Conservation (phyloP, 2,329 filamentous ascomycete species). For the Samsoniella hepiali region DNA sequence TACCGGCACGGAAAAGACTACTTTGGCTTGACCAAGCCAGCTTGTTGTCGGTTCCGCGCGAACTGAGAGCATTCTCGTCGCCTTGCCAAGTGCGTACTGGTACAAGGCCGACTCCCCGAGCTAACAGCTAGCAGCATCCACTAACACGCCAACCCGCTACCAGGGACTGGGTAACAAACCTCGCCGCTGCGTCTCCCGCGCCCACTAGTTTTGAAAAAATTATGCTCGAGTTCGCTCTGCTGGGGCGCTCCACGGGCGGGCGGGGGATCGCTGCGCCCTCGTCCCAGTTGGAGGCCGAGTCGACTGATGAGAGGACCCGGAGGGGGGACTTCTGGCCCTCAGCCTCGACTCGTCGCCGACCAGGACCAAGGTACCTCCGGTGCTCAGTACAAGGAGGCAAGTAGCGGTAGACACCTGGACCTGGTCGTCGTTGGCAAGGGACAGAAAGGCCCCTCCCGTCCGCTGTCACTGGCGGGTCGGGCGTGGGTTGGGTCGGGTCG, state of each 20-base stretch:
- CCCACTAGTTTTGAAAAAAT: not conserved
- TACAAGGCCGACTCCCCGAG: not conserved
- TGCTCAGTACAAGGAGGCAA: not conserved
- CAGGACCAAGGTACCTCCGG: not conserved
- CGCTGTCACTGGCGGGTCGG: constrained; percentile 6
- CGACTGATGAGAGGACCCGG: constrained; percentile 16
- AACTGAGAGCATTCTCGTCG: not conserved
- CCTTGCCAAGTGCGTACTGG: not conserved
- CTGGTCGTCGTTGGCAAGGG: constrained; percentile 2
- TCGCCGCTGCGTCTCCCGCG: not conserved
- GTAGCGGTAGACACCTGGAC: not conserved
- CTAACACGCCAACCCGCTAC: not conserved
- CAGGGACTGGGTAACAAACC: not conserved
- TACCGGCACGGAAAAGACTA: not conserved
- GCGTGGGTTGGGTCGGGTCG: constrained; percentile 3
- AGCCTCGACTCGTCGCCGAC: not conserved
- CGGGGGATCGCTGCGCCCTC: constrained; percentile 12
- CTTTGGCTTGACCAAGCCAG: not conserved
- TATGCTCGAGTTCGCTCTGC: not conserved
- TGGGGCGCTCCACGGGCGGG: constrained; percentile 1
- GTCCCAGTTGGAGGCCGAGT: constrained; percentile 4
- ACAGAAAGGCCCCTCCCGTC: not conserved
- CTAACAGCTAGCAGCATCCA: constrained; percentile 10
- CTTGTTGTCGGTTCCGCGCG: not conserved
- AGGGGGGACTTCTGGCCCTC: not conserved